A percentile compares a stretch with the other conserved stretches of the same genome.
Evolutionary conservation across 306 rosid species (phyloP).

Genomic region (Hippophae rhamnoides): DNA sequence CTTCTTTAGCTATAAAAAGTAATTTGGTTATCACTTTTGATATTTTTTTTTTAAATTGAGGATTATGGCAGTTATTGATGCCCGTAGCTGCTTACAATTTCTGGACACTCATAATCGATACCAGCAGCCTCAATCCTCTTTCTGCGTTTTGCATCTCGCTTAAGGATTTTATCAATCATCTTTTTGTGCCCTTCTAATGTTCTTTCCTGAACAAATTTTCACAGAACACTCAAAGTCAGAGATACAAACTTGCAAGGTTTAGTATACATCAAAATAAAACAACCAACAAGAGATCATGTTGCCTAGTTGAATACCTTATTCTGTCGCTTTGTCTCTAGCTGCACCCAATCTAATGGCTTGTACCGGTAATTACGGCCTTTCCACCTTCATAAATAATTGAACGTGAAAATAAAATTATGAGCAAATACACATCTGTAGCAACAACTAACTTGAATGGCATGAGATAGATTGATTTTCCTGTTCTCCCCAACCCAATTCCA

Average conservation of each 20-base stretch:
- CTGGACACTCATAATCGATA: slow-evolving; percentile 31
- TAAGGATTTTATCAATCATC: slow-evolving; percentile 50
- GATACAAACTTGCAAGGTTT: not conserved
- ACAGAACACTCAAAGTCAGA: not conserved
- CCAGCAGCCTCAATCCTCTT: slow-evolving; percentile 77
- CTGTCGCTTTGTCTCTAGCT: slow-evolving; percentile 44
- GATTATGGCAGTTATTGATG: slow-evolving; percentile 12
- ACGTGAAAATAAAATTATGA: not conserved
- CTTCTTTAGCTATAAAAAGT: no score
- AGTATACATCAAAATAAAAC: not conserved
- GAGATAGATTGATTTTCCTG: no score
- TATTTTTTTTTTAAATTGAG: slow-evolving; percentile 30
- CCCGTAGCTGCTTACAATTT: slow-evolving; percentile 46
- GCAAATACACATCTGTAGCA: not conserved
- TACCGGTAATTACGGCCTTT: slow-evolving; percentile 44
- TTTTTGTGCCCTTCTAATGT: slow-evolving; percentile 58
- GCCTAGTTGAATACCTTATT: slow-evolving; percentile 46
- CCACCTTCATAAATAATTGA: slow-evolving; percentile 38
- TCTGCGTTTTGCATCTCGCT: slow-evolving; percentile 42
- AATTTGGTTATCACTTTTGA: no score
- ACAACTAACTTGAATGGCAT: not conserved
- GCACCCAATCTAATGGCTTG: slow-evolving; percentile 49
- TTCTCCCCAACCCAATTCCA: no score
- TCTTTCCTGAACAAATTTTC: slow-evolving; percentile 47
- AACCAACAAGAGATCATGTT: not conserved